Evolutionary conservation across 2,329 filamentous ascomycete genomes (phyloP), one percentile per base, ranked within the genome.

Genomic region (Macrophomina pseudophaseolina): DNA sequence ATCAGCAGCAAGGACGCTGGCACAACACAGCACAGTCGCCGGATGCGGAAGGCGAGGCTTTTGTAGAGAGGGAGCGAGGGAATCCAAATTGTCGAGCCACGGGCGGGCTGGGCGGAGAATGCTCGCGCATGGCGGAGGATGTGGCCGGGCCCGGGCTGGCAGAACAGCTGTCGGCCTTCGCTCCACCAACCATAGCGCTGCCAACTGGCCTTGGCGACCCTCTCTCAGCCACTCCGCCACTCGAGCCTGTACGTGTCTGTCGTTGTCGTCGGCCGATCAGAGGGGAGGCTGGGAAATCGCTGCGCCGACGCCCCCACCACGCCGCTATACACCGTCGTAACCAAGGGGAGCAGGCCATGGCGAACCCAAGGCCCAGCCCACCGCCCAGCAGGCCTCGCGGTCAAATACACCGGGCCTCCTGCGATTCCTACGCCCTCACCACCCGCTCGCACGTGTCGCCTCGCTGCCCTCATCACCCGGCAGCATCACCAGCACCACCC

Each of bases 141-240:
- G 56, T 44, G 35, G 35, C 35, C 35, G 53, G 53, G 53, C 53
- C 53, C 53, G n/a, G 35, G n/a, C 14, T 28, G 33, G 53, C 32
- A 28, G 53, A 58, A 56, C 53, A 56, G 53, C 53, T 56, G 53
- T 23, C 53, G 53, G 33, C n/a, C 33, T 7, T 9, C 52, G 35
- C 53, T 56, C 33, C 33, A 42, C 33, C 53, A 56, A 56, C 23
- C 33, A 56, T 11, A 23, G 5, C n/a, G 8, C 18, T 9, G 53
- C 53, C 9, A 28, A 18, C 12, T 33, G 49, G 28, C 28, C 49
- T 52, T 52, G 49, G 30, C 28, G 49, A 28, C 53, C 35, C 53
- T 56, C 53, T 56, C 30, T 51, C 59, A 63, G 59, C 59, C 59
- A 63, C 59, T 63, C 56, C 40, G 46, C 59, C 59, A 42, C 59